phyloP scores from a whole-genome alignment of 768 basidiomycete species.

The Hygrocybe coccinea region DNA sequence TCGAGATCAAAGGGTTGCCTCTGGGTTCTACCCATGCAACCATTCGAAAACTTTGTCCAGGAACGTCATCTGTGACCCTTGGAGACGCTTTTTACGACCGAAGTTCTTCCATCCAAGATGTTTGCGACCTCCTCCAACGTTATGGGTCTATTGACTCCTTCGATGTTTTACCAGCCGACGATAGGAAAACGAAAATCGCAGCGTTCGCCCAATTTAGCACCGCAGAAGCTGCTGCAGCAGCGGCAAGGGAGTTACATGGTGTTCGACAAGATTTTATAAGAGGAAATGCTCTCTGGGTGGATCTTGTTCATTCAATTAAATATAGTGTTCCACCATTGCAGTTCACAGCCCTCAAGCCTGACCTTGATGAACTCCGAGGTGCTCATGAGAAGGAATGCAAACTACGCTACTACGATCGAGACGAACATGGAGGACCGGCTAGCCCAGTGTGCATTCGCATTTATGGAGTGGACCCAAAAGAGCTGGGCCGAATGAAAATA shows the following conservation, averaged over 20 bases:
- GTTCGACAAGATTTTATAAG: constrained; percentile 36
- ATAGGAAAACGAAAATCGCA: constrained; percentile 28
- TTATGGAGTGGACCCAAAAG: constrained; percentile 30
- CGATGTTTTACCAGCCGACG: constrained; percentile 33
- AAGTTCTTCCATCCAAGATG: constrained; percentile 24
- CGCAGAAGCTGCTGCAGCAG: constrained; percentile 31
- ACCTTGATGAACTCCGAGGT: constrained; percentile 33
- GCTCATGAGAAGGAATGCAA: constrained; percentile 26
- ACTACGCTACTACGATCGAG: constrained; percentile 28
- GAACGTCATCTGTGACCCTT: constrained; percentile 25
- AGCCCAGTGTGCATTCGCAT: constrained; percentile 37
- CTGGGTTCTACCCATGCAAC: constrained; percentile 24
- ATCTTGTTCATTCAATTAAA: constrained; percentile 37
- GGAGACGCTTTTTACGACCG: constrained; percentile 33
- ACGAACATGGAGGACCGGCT: constrained; percentile 13
- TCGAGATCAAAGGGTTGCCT: constrained; percentile 45
- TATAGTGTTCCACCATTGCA: constrained; percentile 33
- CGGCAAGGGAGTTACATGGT: constrained; percentile 27
- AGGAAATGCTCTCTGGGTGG: constrained; percentile 32
- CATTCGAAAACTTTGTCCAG: constrained; percentile 32
- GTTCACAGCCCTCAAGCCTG: constrained; percentile 33
- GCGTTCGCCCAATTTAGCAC: constrained; percentile 42
- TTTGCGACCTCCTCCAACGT: constrained; percentile 32
- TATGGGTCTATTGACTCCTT: constrained; percentile 40
- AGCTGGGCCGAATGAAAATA: constrained; percentile 35